These are phyloP conservation scores for Pythium utonaiense DNA, from an alignment of 352 stramenopile species.

Conservation along the genomic window DNA sequence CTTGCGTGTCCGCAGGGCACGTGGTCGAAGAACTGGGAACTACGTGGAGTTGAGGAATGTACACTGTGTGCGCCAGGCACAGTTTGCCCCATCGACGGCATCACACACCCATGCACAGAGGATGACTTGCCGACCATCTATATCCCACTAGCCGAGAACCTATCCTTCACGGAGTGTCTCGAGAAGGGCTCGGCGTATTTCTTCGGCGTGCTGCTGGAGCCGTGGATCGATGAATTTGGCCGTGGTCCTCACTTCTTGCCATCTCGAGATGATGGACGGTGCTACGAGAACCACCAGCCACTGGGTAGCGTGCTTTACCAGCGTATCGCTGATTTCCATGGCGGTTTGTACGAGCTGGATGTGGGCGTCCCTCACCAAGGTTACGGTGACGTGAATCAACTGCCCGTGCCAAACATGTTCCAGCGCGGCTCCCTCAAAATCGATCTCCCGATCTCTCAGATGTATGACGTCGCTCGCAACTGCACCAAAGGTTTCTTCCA, in stretches of 20 bases:
- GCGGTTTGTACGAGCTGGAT: conserved; percentile 92
- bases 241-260: conserved; percentile 89
- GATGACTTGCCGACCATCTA: conserved; percentile 93
- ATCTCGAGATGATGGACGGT: conserved; percentile 70
- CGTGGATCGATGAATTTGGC: conserved; percentile 93
- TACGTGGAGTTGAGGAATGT: conserved; percentile 93
- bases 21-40: conserved; percentile 98
- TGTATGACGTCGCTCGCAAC: conserved; percentile 89
- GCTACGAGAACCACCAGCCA: conserved; percentile 92
- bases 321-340: conserved; percentile 93
- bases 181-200: conserved; percentile 84
- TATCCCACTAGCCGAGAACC: conserved; percentile 70
- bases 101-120: conserved; percentile 91
- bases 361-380: conserved; percentile 90
- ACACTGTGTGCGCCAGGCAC: conserved; percentile 89
- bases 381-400: conserved; percentile 84
- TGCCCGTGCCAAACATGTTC: conserved; percentile 81
- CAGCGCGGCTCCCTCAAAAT: conserved; percentile 84
- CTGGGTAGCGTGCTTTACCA: conserved; percentile 90
- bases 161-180: conserved; percentile 89
- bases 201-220: conserved; percentile 93
- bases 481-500: conserved; percentile 92
- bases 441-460: conserved; percentile 76
- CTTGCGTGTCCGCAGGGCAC: conserved; percentile 91
- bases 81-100: conserved; percentile 94